Conservation (phyloP, 2,329 filamentous ascomycete species). For the Sarocladium strictum region DNA sequence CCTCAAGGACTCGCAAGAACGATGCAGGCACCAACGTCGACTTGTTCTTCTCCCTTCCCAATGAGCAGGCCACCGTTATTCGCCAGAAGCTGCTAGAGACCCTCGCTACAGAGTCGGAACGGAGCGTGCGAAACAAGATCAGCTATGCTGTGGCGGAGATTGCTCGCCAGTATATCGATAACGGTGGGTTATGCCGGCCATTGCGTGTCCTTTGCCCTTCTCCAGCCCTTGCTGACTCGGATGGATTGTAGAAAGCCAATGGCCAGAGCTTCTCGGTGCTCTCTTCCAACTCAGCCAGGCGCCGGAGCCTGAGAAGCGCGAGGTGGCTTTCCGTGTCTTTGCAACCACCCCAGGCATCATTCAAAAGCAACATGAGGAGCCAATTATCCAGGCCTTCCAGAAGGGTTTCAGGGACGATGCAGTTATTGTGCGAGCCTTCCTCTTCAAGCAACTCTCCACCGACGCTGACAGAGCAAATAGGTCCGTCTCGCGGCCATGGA, state of each 20-base stretch:
- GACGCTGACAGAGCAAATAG: slow-evolving; percentile 30
- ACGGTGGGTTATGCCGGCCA: slow-evolving; percentile 53
- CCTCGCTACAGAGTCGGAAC: slow-evolving; percentile 65
- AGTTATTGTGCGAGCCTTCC: slow-evolving; percentile 46
- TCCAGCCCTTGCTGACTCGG: neutral
- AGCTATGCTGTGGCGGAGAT: slow-evolving; percentile 96
- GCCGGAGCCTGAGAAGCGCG: slow-evolving; percentile 73
- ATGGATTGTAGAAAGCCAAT: slow-evolving; percentile 30
- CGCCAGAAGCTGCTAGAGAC: slow-evolving; percentile 77
- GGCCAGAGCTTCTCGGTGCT: slow-evolving; percentile 81
- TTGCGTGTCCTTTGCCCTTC: no score
- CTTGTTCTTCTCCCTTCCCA: slow-evolving; percentile 69
- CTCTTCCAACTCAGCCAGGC: slow-evolving; percentile 91
- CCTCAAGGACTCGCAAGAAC: slow-evolving; percentile 80
- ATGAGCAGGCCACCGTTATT: slow-evolving; percentile 69
- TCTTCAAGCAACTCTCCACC: slow-evolving; percentile 33
- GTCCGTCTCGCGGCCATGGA: slow-evolving; percentile 94
- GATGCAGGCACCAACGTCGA: slow-evolving; percentile 67
- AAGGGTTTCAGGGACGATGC: slow-evolving; percentile 89
- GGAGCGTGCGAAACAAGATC: slow-evolving; percentile 84
- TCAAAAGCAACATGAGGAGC: slow-evolving; percentile 88
- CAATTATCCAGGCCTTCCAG: slow-evolving; percentile 82
- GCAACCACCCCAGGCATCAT: slow-evolving; percentile 93
- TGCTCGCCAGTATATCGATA: slow-evolving; percentile 89
- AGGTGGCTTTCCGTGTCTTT: slow-evolving; percentile 92